Base-by-base conservation (phyloP, 2,329 filamentous ascomycete species). In the Fusarium sp. region DNA sequence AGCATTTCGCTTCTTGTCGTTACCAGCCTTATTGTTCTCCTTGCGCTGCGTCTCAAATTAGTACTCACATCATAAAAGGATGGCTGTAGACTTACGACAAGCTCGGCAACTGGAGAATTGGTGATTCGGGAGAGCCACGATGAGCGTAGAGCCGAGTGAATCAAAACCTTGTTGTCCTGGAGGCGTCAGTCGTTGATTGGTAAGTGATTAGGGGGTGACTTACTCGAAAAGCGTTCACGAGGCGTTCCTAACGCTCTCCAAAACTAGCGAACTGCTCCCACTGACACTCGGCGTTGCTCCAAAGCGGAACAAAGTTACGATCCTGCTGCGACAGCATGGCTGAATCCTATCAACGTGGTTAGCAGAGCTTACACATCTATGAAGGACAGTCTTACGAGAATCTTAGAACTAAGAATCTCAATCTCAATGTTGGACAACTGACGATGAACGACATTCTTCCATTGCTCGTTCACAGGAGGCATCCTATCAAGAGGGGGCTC, bases 221-320 rank as follows among this genome's bases (percentile, higher is more conserved):
- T 7, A 72, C 75, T 61, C 69, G 66, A 56, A 76, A 76, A 10
- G 68, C 73, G 49, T 64, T 56, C 50, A 76, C 61, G 62, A 76
- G 69, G 62, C 69, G 73, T 33, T 36, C 50, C 75, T 75, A 76
- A 57, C 75, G 75, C 68, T 74, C 73, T 62, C 59, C 67, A 59
- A 76, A 76, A 38, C 63, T 73, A 22, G 49, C 65, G 45, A 68
- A 76, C 63, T 76, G 66, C 45, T 76, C 75, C 71, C 75, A 74
- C 41, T 74, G 68, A 18, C 72, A 57, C n/a, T 76, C 75, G 17
- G 62, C 66, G 47, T 66, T 63, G 14, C 75, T 75, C 75, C 73
- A 76, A 2, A 76, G 46, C 2, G 75, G 75, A 35, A 73, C 42
- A n/a, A 36, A 55, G 54, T 74, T 76, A 7, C 45, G 31, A 5